A percentile compares a stretch with the other conserved stretches of the same genome.
These are phyloP conservation scores for Candida sonorensis DNA, from an alignment of 805 yeast species.

Conservation along the genomic window DNA sequence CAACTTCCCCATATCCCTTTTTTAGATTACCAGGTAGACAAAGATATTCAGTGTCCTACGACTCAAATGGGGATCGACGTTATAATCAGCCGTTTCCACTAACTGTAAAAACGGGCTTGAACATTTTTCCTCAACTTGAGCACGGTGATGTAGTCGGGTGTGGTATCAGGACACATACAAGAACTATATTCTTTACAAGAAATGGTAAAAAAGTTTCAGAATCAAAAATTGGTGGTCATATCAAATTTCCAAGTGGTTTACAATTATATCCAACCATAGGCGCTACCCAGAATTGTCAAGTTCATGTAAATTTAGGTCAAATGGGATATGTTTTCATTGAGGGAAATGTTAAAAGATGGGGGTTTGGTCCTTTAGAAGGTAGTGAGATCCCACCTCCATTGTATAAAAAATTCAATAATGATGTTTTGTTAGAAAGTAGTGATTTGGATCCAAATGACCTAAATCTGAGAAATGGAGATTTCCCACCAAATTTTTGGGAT, in stretches of 20 bases:
- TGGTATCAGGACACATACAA: constrained; percentile 77
- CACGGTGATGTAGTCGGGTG: constrained; percentile 93
- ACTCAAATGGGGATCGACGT: constrained; percentile 75
- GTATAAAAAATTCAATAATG: constrained; percentile 72
- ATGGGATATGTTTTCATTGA: constrained; percentile 86
- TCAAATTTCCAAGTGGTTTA: constrained; percentile 62
- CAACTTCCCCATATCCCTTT: constrained; percentile 87
- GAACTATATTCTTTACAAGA: constrained; percentile 87
- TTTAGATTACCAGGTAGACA: constrained; percentile 93
- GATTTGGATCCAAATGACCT: constrained; percentile 47
- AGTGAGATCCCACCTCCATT: constrained; percentile 90
- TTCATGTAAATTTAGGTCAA: constrained; percentile 92
- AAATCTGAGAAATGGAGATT: constrained; percentile 31
- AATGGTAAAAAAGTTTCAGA: constrained; percentile 88
- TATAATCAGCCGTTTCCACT: constrained; percentile 65
- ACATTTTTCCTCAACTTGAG: constrained; percentile 49
- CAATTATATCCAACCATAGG: constrained; percentile 87
- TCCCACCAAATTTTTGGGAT: constrained; percentile 54
- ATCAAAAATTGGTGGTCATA: constrained; percentile 73
- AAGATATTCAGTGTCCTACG: constrained; percentile 78
- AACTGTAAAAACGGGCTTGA: constrained; percentile 35
- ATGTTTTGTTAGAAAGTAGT: constrained; percentile 62
- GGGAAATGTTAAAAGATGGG: constrained; percentile 93
- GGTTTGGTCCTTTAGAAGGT: constrained; percentile 87
- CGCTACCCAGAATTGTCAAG: constrained; percentile 68